A percentile compares a stretch with the other conserved stretches of the same genome.
Evolutionary conservation across 2,329 filamentous ascomycete genomes (phyloP).

Genomic region (Periconia sp.): DNA sequence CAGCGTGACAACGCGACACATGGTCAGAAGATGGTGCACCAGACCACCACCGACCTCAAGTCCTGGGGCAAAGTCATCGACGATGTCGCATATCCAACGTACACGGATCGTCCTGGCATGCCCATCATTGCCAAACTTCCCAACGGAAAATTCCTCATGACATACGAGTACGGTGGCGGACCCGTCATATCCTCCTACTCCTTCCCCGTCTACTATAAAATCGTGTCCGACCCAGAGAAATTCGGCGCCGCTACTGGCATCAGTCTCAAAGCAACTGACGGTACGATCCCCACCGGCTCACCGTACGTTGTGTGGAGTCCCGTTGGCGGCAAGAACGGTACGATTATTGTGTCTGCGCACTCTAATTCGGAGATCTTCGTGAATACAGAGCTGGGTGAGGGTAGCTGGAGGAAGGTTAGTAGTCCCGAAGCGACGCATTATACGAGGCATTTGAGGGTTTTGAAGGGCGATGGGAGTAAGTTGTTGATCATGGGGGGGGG

Average conservation of each 20-base stretch:
- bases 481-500: conserved; percentile 53
- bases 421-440: conserved; percentile 53
- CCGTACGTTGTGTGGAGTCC: conserved; percentile 62
- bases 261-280: conserved; percentile 53
- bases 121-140: conserved; percentile 65
- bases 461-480: conserved; percentile 44
- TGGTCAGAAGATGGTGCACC: conserved; percentile 73
- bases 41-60: conserved; percentile 64
- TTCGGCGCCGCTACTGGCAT: conserved; percentile 52
- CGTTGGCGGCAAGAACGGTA: conserved; percentile 56
- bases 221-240: conserved; percentile 53
- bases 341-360: conserved; percentile 55
- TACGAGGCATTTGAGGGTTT: conserved; percentile 54
- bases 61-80: conserved; percentile 66
- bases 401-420: conserved; percentile 53
- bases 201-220: conserved; percentile 62
- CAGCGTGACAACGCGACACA: conserved; percentile 67
- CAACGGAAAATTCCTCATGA: conserved; percentile 67
- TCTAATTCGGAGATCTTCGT: conserved; percentile 53
- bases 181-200: conserved; percentile 41
- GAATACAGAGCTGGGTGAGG: conserved; percentile 54
- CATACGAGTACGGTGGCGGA: conserved; percentile 67
- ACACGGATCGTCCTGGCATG: conserved; percentile 72
- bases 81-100: conserved; percentile 68
- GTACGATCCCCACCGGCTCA: conserved; percentile 52